Percentiles rank a stretch among this genome's conserved stretches.
phyloP scores from a whole-genome alignment of 75 land plant species.

The Pseudotsuga menziesii region DNA sequence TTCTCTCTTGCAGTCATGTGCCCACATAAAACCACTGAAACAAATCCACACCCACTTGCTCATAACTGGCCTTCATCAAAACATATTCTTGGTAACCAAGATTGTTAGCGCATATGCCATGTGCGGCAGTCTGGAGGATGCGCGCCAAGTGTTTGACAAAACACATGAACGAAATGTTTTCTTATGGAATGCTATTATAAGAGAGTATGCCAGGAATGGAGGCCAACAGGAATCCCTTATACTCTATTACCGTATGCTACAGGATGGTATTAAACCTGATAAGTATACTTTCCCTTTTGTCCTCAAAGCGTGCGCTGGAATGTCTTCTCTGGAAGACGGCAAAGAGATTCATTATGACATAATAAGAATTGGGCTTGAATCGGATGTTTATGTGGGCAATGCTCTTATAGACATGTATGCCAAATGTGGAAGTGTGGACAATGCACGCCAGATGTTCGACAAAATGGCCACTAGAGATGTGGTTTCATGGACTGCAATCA shows the following conservation, averaged over 20 bases:
- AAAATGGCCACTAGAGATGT: conserved; percentile 39
- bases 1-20: too few species aligned
- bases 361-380: conserved; percentile 15
- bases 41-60: neutral
- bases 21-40: neutral
- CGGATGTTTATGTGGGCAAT: conserved; percentile 48
- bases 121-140: conserved; percentile 4
- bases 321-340: conserved; percentile 23
- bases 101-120: neutral
- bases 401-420: conserved; percentile 45
- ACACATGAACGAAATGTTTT: neutral
- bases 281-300: conserved; percentile 9
- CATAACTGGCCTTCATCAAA: conserved; percentile 3
- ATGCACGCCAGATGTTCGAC: conserved; percentile 34
- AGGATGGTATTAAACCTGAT: conserved; percentile 9
- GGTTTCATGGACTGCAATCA: conserved; percentile 55
- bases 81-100: conserved; percentile 11
- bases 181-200: conserved; percentile 9
- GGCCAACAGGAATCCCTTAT: neutral
- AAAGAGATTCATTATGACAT: conserved; percentile 34
- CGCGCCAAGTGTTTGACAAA: conserved; percentile 8
- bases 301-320: conserved; percentile 7
- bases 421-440: conserved; percentile 8
- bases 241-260: conserved; percentile 9
- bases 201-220: conserved; percentile 3